Evolutionary conservation across 1,284 basidiomycete genomes (phyloP).

Genomic region (Malassezia sp.): DNA sequence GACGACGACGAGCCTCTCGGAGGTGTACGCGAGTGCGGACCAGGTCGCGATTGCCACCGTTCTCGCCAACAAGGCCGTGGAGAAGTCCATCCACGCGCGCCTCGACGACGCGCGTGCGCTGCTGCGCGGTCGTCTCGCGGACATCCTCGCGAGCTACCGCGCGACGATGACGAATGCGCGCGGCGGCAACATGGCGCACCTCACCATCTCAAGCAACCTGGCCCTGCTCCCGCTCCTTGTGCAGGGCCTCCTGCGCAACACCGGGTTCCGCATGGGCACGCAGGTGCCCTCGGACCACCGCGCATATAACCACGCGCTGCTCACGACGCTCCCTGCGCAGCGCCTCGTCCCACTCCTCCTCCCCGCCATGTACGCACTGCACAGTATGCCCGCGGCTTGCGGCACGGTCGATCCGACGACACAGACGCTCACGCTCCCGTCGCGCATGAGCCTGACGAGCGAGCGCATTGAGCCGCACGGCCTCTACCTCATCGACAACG

Average conservation of each 20-base stretch:
- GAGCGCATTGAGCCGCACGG: slow-evolving; percentile 90
- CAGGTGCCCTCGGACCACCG: slow-evolving; percentile 92
- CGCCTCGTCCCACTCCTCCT: slow-evolving; percentile 84
- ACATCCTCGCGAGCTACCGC: slow-evolving; percentile 86
- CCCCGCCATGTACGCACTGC: slow-evolving; percentile 85
- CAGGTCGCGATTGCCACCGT: slow-evolving; percentile 81
- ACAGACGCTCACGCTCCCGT: slow-evolving; percentile 60
- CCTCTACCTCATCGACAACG: slow-evolving; percentile 91
- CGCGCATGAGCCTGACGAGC: slow-evolving; percentile 77
- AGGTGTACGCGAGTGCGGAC: slow-evolving; percentile 88
- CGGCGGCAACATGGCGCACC: slow-evolving; percentile 72
- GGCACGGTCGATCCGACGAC: slow-evolving; percentile 30
- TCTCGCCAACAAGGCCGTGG: slow-evolving; percentile 92
- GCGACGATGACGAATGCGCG: slow-evolving; percentile 79
- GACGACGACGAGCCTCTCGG: slow-evolving; percentile 80
- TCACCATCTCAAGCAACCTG: slow-evolving; percentile 82
- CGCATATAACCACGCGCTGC: slow-evolving; percentile 82
- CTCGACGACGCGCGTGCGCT: slow-evolving; percentile 87
- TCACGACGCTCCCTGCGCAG: slow-evolving; percentile 84
- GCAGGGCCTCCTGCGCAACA: slow-evolving; percentile 85
- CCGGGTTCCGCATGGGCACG: slow-evolving; percentile 83
- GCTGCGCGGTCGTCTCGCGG: slow-evolving; percentile 78
- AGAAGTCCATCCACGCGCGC: slow-evolving; percentile 70
- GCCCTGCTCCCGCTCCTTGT: slow-evolving; percentile 82
- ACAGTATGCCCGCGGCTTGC: slow-evolving; percentile 88